Conservation (phyloP, 345 rosid genomes). For the Aurinia saxatilis region DNA sequence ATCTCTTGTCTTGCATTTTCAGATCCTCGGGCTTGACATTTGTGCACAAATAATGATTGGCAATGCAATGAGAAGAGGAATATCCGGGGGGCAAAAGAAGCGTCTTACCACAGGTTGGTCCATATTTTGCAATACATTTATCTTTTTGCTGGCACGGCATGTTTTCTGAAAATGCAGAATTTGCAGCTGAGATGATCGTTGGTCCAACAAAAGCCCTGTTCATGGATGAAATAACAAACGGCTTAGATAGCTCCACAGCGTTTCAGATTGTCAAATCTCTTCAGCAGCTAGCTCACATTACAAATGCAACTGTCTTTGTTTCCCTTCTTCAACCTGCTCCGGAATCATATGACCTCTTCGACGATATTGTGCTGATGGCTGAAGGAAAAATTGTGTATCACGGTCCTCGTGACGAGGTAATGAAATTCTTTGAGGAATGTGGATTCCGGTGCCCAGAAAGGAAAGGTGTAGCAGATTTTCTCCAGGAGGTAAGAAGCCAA, state of each 20-base stretch:
- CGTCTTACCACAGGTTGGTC: background rate
- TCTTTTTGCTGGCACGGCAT: too few relatives aligned
- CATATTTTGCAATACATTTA: too few relatives aligned
- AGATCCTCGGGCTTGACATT: too few relatives aligned
- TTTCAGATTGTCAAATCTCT: slow-evolving; percentile 52
- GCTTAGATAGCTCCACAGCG: slow-evolving; percentile 62
- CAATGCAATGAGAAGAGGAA: too few relatives aligned
- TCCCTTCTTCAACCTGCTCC: slow-evolving; percentile 74
- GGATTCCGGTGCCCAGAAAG: slow-evolving; percentile 60
- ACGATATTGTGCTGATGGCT: slow-evolving; percentile 52
- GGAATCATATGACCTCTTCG: slow-evolving; percentile 54
- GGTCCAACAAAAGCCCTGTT: slow-evolving; percentile 57
- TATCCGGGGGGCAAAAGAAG: background rate
- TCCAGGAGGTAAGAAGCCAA: slow-evolving; percentile 43
- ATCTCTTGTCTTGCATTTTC: too few relatives aligned
- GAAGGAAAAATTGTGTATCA: slow-evolving; percentile 56
- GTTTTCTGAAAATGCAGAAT: too few relatives aligned
- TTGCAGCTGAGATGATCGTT: slow-evolving; percentile 61
- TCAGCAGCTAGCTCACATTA: slow-evolving; percentile 49
- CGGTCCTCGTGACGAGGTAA: slow-evolving; percentile 37
- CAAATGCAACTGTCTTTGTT: slow-evolving; percentile 47
- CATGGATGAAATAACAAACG: slow-evolving; percentile 70
- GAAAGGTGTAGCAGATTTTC: slow-evolving; percentile 59
- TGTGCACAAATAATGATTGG: too few relatives aligned
- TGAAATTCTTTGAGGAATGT: slow-evolving; percentile 46